Evolutionary conservation across 2,329 filamentous ascomycete genomes (phyloP), one percentile per base, ranked within the genome.

Genomic region (Clathrospora elynae): DNA sequence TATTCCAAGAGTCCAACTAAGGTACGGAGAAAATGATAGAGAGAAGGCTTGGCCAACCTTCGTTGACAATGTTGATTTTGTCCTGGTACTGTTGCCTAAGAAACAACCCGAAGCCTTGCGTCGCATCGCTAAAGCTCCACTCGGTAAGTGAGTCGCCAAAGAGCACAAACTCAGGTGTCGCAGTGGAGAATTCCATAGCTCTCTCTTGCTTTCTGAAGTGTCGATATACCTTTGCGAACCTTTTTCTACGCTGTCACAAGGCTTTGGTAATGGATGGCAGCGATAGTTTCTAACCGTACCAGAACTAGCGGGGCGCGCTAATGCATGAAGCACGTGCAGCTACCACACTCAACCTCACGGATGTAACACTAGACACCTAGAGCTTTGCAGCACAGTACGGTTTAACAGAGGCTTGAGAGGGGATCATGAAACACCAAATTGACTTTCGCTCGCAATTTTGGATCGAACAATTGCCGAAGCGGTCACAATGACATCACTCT

Each of bases 91-190:
- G 44, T 12, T 58, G 35, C 35, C 57, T 38, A 8, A 69, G 52
- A 8, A 54, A 46, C 51, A 55, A 61, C 6, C 67, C 67, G 30
- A 64, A 68, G 5, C 66, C 66, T 16, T 53, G 34, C 2, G 49
- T 62, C 3, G 47, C 7, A 30, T 59, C 54, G 12, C 58, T 42
- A 40, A 70, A 71, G 14, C 51, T 49, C 61, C 62, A 69, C 48
- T 65, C 46, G 0, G 63, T 70, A 5, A 71, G 55, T 1, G 66
- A 69, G 28, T 61, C 65, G 3, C 67, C 67, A 29, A 71, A 68
- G 3, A 71, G 57, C 2, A 70, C 46, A 26, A 71, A 59, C 16
- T 64, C 48, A 2, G 60, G 56, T 8, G 9, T 26, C 6, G 38
- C 12, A 14, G 16, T 10, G 19, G 19, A 16, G 10, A 19, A 19